Base-by-base conservation (phyloP, 208 protist genomes). In the Crithidia sp. region DNA sequence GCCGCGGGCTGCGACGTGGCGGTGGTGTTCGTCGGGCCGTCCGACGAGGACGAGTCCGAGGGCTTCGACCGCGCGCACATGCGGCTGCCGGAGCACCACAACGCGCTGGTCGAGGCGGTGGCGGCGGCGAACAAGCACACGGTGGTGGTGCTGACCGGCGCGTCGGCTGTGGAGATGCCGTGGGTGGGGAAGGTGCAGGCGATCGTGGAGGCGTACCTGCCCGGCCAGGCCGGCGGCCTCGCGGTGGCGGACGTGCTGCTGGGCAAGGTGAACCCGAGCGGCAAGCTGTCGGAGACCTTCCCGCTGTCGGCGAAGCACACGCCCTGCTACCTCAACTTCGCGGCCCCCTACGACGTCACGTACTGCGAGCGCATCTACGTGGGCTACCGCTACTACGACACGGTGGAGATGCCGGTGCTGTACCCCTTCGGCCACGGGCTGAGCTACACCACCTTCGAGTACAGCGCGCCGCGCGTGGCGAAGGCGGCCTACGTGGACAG, bases 201-300 rank as follows among this genome's bases (percentile, higher is more conserved):
- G 60, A 66, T 66, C 41, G 60, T 66, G 60, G 60, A 66, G 60
- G 60, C 60, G 60, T 66, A 66, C 60, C 60, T 66, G 60, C 60
- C 60, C 44, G 60, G 60, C 19, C 60, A 66, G 60, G 60, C 60
- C 16, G 60, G 60, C n/a, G 44, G 12, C 4, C 12, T 17, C 8
- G 60, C 60, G 19, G 60, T 66, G 41, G 40, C 60, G 19, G 60
- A 66, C 43, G 60, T 66, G 60, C 60, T 66, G 43, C 39, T 53
- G 62, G 62, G 62, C 62, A 67, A 67, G 62, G 47, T 57, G 62
- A 56, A 67, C 62, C 62, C 49, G 28, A 66, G 60, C 60, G 62
- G 49, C 47, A 54, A 67, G 62, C 62, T 67, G 62, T 54, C 19
- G 6, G 62, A 54, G 62, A 17, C 37, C 6, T 54, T 56, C 62